A percentile compares a stretch with the other conserved stretches of the same genome.
phyloP scores from a whole-genome alignment of 2,329 filamentous ascomycete genomes.

The Xylaria hypoxylon region DNA sequence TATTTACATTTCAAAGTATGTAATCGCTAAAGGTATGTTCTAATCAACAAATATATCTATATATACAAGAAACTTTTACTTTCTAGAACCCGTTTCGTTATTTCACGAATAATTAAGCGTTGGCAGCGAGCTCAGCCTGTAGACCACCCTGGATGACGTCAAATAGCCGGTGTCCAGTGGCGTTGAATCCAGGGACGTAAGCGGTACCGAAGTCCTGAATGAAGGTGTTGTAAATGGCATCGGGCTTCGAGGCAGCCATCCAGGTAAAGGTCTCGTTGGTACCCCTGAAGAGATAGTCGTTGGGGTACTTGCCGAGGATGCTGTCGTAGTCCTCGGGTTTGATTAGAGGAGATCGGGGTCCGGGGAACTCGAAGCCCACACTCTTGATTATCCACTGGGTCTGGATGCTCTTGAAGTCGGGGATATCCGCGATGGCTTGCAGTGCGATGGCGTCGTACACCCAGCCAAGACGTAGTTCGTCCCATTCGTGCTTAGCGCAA shows the following conservation, averaged over 20 bases:
- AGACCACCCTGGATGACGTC: constrained; percentile 37
- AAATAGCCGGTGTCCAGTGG: constrained; percentile 35
- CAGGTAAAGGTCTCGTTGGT: constrained; percentile 41
- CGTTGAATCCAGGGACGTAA: constrained; percentile 35
- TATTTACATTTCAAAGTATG: no score
- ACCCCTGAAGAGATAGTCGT: constrained; percentile 36
- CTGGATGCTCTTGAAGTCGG: constrained; percentile 38
- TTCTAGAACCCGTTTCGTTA: neutral
- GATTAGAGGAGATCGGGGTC: constrained; percentile 36
- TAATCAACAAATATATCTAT: neutral
- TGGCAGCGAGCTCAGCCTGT: constrained; percentile 20
- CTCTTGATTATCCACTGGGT: constrained; percentile 38
- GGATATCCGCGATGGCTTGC: constrained; percentile 31
- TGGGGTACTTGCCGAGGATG: constrained; percentile 36
- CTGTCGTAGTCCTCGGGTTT: constrained; percentile 30
- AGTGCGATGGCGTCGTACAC: constrained; percentile 37
- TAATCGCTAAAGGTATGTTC: neutral
- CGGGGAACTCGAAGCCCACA: constrained; percentile 40
- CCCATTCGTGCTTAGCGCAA: constrained; percentile 30
- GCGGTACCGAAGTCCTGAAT: constrained; percentile 37
- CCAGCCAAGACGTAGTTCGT: constrained; percentile 26
- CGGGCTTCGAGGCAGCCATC: constrained; percentile 35
- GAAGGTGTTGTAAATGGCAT: constrained; percentile 33
- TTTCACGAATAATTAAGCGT: neutral
- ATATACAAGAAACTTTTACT: constrained; percentile 18